phyloP scores from a whole-genome alignment of 345 rosid genomes.

The Psidium guajava region DNA sequence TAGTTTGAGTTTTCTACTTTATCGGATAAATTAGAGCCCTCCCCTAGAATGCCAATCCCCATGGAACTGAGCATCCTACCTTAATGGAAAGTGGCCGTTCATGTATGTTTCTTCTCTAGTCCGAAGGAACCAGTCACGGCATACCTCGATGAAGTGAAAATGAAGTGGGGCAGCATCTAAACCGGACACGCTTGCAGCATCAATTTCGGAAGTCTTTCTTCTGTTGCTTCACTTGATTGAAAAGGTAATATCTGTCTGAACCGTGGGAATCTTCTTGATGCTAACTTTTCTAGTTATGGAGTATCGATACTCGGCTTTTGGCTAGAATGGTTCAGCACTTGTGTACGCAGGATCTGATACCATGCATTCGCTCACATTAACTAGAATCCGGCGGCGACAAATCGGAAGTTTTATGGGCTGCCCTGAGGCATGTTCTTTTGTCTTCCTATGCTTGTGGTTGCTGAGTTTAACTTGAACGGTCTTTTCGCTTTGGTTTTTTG shows the following conservation, averaged over 20 bases:
- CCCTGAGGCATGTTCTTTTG: neutral
- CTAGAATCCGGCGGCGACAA: neutral
- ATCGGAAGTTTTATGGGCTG: neutral
- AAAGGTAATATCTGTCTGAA: neutral
- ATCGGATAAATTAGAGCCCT: neutral
- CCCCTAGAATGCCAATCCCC: neutral
- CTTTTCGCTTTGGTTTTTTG: neutral
- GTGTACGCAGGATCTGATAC: neutral
- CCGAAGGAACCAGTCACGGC: neutral
- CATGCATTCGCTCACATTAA: neutral
- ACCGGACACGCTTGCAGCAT: neutral
- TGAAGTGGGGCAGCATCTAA: neutral
- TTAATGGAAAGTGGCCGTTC: neutral
- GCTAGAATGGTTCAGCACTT: neutral
- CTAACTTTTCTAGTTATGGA: neutral
- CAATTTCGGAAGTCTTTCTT: neutral
- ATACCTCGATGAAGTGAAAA: neutral
- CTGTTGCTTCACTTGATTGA: neutral
- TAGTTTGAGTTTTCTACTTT: neutral
- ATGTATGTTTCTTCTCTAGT: neutral
- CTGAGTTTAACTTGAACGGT: neutral
- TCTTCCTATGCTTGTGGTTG: neutral
- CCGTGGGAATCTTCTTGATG: neutral
- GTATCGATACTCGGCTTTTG: neutral
- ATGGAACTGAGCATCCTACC: neutral